These are phyloP conservation scores for Cordyceps cateniannulata DNA, from an alignment of 2,329 filamentous ascomycete species.

Conservation along the genomic window DNA sequence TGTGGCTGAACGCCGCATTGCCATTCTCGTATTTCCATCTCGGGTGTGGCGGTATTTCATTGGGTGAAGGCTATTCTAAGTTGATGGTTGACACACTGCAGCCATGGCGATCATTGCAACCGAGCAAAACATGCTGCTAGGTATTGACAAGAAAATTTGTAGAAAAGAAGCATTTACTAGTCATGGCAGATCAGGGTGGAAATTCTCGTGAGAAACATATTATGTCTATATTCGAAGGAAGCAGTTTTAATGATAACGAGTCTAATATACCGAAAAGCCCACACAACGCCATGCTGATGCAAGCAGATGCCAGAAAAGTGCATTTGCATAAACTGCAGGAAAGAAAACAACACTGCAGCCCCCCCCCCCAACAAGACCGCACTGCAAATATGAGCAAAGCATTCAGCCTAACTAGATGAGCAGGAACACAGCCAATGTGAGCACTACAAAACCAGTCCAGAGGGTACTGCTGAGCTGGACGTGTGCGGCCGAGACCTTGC, in stretches of 20 bases:
- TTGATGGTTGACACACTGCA: neutral
- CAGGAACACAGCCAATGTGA: too few species aligned
- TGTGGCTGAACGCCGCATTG: constrained; percentile 1
- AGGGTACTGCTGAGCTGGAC: constrained; percentile 13
- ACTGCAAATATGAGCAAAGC: too few species aligned
- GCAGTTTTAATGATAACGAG: neutral
- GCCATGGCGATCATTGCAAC: neutral
- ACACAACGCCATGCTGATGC: constrained; percentile 8
- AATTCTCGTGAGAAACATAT: neutral
- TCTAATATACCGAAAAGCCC: neutral
- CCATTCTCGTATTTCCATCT: neutral
- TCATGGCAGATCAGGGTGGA: neutral
- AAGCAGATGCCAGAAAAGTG: neutral
- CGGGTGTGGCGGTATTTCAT: neutral
- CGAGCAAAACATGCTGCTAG: neutral
- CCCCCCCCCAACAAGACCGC: neutral
- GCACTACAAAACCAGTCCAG: constrained; percentile 10
- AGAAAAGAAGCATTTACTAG: neutral
- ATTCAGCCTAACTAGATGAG: too few species aligned
- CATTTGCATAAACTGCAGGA: neutral
- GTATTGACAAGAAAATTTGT: too few species aligned
- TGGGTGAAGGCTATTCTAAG: neutral
- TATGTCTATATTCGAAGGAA: neutral
- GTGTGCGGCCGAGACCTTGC: constrained; percentile 29
- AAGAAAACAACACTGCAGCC: neutral